Base-by-base conservation (phyloP, 129 eudicot genomes). In the Chrysanthemum seticuspe region DNA sequence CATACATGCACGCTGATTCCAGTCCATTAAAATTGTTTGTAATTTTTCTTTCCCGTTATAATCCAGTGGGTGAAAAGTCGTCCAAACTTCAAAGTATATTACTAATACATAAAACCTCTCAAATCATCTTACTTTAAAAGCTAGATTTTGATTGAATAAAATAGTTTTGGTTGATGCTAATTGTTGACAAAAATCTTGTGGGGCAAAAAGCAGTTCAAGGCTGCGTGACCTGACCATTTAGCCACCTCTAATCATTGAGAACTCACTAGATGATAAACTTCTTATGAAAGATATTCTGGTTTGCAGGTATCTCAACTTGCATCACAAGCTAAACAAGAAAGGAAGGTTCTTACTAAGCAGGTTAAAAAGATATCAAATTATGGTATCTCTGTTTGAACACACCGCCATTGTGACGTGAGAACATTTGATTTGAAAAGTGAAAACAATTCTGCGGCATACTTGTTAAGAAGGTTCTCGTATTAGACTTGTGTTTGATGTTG, bases 331-430 rank as follows among this genome's bases (percentile, higher is more conserved):
- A 90, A 88, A 73, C 78, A 68, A 51, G 99, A 94, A 81, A 83
- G 87, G 79, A 77, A 50, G 50, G 84, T 71, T 55, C 89, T 94
- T 21, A 68, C 77, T 80, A 94, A 90, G 82, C 91, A 86, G 81
- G 97, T 94, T 15, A 62, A 86, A 36, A 94, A 88, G 89, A 94
- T 90, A 66, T 87, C 91, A 73, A 86, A 94, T 61, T 85, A 94
- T 64, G 98, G 96, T 67, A 94, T 90, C 54, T 90, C 98, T 1
- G 83, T 94, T 68, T 94, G 81, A 94, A 21, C 23, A 51, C 72
- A 23, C 66, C 49, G 5, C 67, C 64, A 56, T 27, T 56, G 12
- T 40, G 9, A 56, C 64, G 57, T 69, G 75, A 72, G 47, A 57
- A 27, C 10, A 56, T 40, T 40, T 40, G 2, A 40, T 40, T 47